Percentiles rank a stretch among this genome's conserved stretches.
These are phyloP conservation scores for Plasmodium ovale DNA, from an alignment of 169 alveolate genomes.

Conservation along the genomic window DNA sequence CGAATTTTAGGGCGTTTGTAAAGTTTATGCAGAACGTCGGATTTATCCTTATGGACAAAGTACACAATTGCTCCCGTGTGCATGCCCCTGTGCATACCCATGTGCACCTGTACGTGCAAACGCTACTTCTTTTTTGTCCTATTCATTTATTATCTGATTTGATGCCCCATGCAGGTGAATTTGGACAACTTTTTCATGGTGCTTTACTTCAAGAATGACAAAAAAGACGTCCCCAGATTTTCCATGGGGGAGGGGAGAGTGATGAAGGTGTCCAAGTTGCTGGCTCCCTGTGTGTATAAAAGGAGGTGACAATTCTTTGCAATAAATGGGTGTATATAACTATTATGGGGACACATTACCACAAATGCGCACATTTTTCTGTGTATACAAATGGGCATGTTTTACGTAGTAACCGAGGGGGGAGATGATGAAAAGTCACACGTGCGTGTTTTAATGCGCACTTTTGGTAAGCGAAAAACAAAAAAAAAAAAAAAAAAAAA, in stretches of 20 bases:
- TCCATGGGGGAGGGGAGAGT: conserved; percentile 17
- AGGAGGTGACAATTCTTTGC: conserved; percentile 23
- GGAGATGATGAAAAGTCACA: too few relatives aligned
- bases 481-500: too few relatives aligned
- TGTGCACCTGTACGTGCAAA: not conserved
- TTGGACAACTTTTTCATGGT: conserved; percentile 50
- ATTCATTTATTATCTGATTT: conserved; percentile 9
- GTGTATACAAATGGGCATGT: too few relatives aligned
- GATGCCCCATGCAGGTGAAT: conserved; percentile 26
- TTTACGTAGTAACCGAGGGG: too few relatives aligned
- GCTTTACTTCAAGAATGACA: conserved; percentile 49
- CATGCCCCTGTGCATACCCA: not conserved
- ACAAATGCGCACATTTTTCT: too few relatives aligned
- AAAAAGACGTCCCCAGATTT: conserved; percentile 14
- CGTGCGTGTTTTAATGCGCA: too few relatives aligned
- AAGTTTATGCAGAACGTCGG: conserved; percentile 59
- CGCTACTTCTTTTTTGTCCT: not conserved
- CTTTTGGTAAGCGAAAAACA: too few relatives aligned
- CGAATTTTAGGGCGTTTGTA: conserved; percentile 48
- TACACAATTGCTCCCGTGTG: conserved; percentile 2
- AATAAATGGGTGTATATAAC: not conserved
- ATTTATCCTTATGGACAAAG: conserved; percentile 23
- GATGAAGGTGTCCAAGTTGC: conserved; percentile 26
- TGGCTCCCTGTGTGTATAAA: conserved; percentile 60
- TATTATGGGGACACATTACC: too few relatives aligned